Conservation (phyloP, 164 flowering plant species). For the Macadamia integrifolia region DNA sequence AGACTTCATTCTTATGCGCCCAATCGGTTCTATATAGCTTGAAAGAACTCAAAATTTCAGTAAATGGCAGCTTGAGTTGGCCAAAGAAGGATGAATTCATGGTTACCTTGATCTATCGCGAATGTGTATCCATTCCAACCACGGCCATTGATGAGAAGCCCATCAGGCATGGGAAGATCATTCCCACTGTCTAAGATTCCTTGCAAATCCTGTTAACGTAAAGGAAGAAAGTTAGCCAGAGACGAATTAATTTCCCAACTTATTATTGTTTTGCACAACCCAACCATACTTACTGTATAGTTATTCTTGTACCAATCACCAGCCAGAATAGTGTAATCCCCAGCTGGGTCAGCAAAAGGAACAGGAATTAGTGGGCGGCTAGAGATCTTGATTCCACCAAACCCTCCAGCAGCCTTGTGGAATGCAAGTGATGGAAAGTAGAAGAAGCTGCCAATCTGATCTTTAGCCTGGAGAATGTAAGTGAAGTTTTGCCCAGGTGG, state of each 20-base stretch:
- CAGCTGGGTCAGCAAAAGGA: conserved; percentile 82
- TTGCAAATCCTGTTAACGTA: conserved; percentile 42
- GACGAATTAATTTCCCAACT: too few relatives aligned
- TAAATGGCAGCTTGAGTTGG: neutral
- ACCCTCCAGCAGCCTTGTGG: conserved; percentile 93
- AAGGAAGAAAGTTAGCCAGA: too few relatives aligned
- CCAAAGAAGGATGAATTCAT: neutral
- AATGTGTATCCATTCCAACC: conserved; percentile 85
- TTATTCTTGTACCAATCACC: conserved; percentile 91
- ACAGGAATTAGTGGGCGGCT: conserved; percentile 90
- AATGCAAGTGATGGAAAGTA: conserved; percentile 80
- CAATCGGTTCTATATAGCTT: neutral
- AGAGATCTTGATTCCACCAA: conserved; percentile 63
- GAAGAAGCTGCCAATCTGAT: conserved; percentile 86
- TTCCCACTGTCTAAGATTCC: conserved; percentile 53
- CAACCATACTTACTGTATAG: conserved; percentile 42
- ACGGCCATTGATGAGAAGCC: conserved; percentile 88
- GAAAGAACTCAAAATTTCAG: neutral
- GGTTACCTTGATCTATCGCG: conserved; percentile 74
- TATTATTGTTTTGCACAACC: neutral
- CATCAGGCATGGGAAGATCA: conserved; percentile 83
- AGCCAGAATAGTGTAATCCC: conserved; percentile 65
- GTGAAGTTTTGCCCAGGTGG: conserved; percentile 91
- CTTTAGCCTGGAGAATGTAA: conserved; percentile 78
- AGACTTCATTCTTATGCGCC: too few relatives aligned